Percentiles rank a stretch among this genome's conserved stretches.
Evolutionary conservation across 331 rosid species (phyloP).

Genomic region (Telfairia occidentalis): DNA sequence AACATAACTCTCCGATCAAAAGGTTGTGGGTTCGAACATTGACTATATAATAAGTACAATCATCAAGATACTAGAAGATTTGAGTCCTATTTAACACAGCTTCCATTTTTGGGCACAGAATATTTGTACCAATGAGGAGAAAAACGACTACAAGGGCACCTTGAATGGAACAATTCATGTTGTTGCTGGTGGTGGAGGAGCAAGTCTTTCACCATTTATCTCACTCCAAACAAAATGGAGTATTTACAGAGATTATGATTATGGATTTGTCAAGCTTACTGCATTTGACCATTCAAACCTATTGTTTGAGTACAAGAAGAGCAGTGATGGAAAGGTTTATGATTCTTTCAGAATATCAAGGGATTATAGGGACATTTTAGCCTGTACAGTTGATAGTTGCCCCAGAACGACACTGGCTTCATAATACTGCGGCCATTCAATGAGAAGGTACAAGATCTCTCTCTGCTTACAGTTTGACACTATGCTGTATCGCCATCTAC

Average conservation of each 20-base stretch:
- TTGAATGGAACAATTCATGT: conserved; percentile 66
- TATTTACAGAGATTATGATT: conserved; percentile 47
- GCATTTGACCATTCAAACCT: conserved; percentile 54
- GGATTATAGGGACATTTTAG: conserved; percentile 59
- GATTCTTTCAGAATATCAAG: conserved; percentile 52
- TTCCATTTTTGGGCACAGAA: conserved; percentile 30
- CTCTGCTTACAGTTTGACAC: not conserved
- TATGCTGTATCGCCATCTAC: not conserved
- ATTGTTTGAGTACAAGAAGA: conserved; percentile 69
- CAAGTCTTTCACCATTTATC: conserved; percentile 47
- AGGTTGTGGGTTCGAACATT: too few species aligned
- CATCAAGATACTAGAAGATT: not conserved
- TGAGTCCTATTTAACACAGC: not conserved
- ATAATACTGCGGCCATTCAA: not conserved
- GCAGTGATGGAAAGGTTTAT: conserved; percentile 58
- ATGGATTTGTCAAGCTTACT: conserved; percentile 53
- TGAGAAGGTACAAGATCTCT: not conserved
- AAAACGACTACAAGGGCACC: conserved; percentile 44
- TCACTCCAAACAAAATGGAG: conserved; percentile 58
- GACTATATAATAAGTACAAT: not conserved
- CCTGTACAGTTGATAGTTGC: conserved; percentile 59
- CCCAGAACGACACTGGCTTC: conserved; percentile 40
- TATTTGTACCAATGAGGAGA: conserved; percentile 67
- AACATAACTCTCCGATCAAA: too few species aligned
- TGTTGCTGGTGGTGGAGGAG: conserved; percentile 69